Base-by-base conservation (phyloP, 2,329 filamentous ascomycete species). In the Beauveria medogensis region DNA sequence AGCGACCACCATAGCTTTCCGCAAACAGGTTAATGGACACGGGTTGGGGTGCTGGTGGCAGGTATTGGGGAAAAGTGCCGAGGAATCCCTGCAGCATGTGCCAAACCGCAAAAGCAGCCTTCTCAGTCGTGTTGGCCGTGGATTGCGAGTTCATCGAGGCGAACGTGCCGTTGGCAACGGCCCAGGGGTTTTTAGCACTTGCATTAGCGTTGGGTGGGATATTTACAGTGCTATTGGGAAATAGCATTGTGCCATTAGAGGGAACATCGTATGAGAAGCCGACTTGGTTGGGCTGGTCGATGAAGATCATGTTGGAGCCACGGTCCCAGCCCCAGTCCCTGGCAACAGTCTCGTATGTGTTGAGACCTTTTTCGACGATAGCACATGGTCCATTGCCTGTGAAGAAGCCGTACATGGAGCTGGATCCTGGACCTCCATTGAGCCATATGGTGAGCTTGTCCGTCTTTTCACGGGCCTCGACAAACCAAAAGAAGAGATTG, bases 1-100 rank as follows among this genome's bases (percentile, higher is more conserved):
- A 91, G 60, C 85, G 82, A 14, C 89, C 89, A 40, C 86, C 83
- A 69, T 90, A 88, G 71, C 84, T 87, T 70, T 91, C 86, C 1
- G 85, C 80, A 63, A 88, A 89, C 5, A 90, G 73, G 66, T 86
- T 85, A 58, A 90, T 78, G 5, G 82, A 82, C 20, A 85, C 67
- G 0, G 78, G 73, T 44, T 77, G 73, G 63, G 77, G 75, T 40
- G 72, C 70, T 5, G 79, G 75, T 4, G 81, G 82, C 41, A 80
- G 80, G 65, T 85, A 83, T 63, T 82, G 76, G 0, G 84, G 84
- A 62, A 87, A 87, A 1, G 77, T 74, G 16, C 74, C 76, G 62
- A 89, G 65, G 70, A 85, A 87, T 26, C 78, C 81, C 66, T 88
- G 85, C 34, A 88, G 67, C 69, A 88, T 82, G 67, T 89, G 84